Base-by-base conservation (phyloP, 768 basidiomycete species). In the Trametes punicea region DNA sequence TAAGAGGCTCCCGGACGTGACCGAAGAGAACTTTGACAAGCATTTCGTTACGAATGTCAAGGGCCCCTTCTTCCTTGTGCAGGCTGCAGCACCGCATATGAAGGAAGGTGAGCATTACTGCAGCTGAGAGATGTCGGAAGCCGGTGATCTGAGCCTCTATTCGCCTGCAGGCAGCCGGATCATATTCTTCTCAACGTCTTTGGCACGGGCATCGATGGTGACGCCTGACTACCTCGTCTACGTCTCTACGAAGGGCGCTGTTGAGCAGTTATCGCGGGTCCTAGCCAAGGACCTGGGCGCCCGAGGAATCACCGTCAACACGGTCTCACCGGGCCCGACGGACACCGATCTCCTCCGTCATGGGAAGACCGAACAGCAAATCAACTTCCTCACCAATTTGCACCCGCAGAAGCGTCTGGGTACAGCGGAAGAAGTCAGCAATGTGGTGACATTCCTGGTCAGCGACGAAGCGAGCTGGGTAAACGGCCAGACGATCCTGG, bases 21-120 rank as follows among this genome's bases (percentile, higher is more conserved):
- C 81, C 46, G 81, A 84, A 64, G 69, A 67, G n/a, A 75, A 74
- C 57, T 84, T 74, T 62, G 80, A 84, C 49, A 63, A 64, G 18
- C 78, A 81, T 59, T 75, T 82, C 58, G 69, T 78, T 50, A 74
- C 74, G 41, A 85, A 85, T 56, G 81, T 84, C 51, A 83, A 84
- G 63, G 81, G 77, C 0, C 81, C 83, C 1, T 58, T 85, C 15
- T 85, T 84, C 70, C 67, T 82, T 45, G 74, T 74, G 2, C 76
- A 84, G 60, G 70, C 72, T 6, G 81, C 75, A 2, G 75, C 74
- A 4, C 65, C 73, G 18, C 63, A 75, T 38, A 65, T 83, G 47
- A 72, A 73, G 11, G 51, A 71, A 26, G 78, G 81, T 81, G 64
- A 6, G 9, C 33, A 25, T 34, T 13, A 6, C 2, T 11, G 23